phyloP scores from a whole-genome alignment of 129 eudicot species.

The Escallonia rubra region DNA sequence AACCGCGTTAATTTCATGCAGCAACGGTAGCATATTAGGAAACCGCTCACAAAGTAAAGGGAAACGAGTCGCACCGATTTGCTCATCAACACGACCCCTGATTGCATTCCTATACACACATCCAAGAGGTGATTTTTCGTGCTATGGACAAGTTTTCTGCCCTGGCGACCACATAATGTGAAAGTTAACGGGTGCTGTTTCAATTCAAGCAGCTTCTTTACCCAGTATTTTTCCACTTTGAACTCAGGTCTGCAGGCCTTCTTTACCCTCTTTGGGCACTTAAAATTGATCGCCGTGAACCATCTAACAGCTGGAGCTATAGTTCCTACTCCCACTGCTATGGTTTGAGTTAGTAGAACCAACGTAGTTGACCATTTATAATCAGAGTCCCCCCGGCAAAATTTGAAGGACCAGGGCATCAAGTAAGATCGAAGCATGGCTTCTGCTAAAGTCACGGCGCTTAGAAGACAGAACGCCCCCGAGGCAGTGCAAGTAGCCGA shows the following conservation, averaged over 20 bases:
- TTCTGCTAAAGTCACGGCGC: conserved; percentile 29
- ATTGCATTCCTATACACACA: conserved; percentile 30
- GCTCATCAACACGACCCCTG: conserved; percentile 28
- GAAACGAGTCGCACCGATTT: conserved; percentile 34
- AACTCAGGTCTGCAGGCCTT: conserved; percentile 20
- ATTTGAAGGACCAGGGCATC: conserved; percentile 35
- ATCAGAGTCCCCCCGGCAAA: conserved; percentile 43
- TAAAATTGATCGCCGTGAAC: conserved; percentile 42
- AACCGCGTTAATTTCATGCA: conserved; percentile 2
- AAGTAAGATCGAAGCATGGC: conserved; percentile 27
- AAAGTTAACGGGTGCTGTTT: conserved; percentile 34
- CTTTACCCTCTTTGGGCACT: conserved; percentile 30
- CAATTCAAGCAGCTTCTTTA: conserved; percentile 32
- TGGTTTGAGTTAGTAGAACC: conserved; percentile 34
- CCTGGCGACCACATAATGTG: conserved; percentile 14
- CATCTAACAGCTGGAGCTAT: conserved; percentile 62
- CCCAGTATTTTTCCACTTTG: conserved; percentile 53
- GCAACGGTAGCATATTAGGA: conserved; percentile 3
- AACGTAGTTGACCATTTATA: conserved; percentile 49
- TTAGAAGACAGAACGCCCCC: conserved; percentile 48
- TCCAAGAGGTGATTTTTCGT: conserved; percentile 22
- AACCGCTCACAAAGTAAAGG: conserved; percentile 17
- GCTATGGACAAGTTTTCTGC: conserved; percentile 34
- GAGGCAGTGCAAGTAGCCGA: conserved; percentile 56
- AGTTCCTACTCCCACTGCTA: conserved; percentile 50